Percentiles rank a stretch among this genome's conserved stretches.
Conservation (phyloP, 2,329 filamentous ascomycete genomes). For the Aspergillus brasiliensis region DNA sequence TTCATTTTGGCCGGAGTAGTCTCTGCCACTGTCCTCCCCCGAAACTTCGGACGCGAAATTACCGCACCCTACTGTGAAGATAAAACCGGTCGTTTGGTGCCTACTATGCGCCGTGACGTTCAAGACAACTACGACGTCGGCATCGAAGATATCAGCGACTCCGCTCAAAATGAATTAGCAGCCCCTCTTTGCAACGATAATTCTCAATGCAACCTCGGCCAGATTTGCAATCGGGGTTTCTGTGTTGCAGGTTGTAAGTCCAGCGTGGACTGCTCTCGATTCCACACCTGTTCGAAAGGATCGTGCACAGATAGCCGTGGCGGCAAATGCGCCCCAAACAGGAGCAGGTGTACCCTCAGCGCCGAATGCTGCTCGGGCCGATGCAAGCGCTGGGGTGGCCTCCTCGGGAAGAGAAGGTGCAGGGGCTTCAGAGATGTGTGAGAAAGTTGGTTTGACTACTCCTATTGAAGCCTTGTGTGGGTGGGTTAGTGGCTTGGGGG, state of each 20-base stretch:
- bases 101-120: background rate
- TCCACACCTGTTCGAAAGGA: constrained; percentile 1
- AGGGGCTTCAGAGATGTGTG: background rate
- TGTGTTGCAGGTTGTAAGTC: constrained; percentile 6
- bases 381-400: constrained; percentile 4
- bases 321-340: background rate
- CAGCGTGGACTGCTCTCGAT: constrained; percentile 8
- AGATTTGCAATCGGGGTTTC: constrained; percentile 1
- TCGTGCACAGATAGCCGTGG: background rate
- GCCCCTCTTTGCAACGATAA: background rate
- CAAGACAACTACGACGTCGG: background rate
- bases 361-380: constrained; percentile 11
- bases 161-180: background rate
- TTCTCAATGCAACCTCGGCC: constrained; percentile 7
- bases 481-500: background rate
- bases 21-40: background rate
- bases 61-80: background rate
- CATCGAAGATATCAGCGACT: background rate
- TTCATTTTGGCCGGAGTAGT: background rate
- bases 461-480: background rate
- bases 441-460: background rate
- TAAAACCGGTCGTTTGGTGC: background rate
- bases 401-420: constrained; percentile 7
- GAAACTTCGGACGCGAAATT: background rate
- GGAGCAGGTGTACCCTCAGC: background rate